Evolutionary conservation across 116 monocot genomes (phyloP).

Genomic region (Zostera marina): DNA sequence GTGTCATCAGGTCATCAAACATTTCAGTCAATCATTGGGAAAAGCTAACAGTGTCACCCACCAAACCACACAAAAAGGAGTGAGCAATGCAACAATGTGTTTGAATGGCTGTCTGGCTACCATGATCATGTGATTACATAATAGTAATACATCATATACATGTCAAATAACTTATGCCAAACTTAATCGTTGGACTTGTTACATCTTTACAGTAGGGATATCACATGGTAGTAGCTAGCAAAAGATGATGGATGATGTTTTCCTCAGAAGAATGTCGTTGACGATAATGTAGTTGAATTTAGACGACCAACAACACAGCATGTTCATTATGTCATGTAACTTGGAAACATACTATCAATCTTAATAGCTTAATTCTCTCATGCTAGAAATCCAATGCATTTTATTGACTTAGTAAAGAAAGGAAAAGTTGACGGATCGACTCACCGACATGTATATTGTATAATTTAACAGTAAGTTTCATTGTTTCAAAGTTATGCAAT

Average conservation of each 20-base stretch:
- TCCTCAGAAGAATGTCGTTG: too few species aligned
- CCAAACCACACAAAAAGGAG: constrained; percentile 8
- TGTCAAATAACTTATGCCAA: constrained; percentile 1
- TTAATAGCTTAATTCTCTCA: too few species aligned
- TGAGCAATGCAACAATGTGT: constrained; percentile 1
- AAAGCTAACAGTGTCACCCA: constrained; percentile 10
- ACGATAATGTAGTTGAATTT: background rate
- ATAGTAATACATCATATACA: background rate
- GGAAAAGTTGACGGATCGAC: too few species aligned
- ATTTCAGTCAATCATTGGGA: background rate
- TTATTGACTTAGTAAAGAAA: too few species aligned
- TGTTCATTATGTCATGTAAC: too few species aligned
- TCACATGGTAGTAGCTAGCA: background rate
- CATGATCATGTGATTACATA: background rate
- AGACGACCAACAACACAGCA: background rate
- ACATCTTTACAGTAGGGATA: constrained; percentile 5
- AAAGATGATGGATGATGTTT: background rate
- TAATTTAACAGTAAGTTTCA: too few species aligned
- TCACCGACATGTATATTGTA: too few species aligned
- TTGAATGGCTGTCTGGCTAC: background rate
- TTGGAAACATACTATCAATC: too few species aligned
- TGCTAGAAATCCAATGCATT: too few species aligned
- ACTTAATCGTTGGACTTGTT: background rate
- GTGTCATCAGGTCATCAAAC: background rate
- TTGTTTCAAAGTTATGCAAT: too few species aligned